Evolutionary conservation across 345 rosid species (phyloP).

Genomic region (Dimocarpus longan): DNA sequence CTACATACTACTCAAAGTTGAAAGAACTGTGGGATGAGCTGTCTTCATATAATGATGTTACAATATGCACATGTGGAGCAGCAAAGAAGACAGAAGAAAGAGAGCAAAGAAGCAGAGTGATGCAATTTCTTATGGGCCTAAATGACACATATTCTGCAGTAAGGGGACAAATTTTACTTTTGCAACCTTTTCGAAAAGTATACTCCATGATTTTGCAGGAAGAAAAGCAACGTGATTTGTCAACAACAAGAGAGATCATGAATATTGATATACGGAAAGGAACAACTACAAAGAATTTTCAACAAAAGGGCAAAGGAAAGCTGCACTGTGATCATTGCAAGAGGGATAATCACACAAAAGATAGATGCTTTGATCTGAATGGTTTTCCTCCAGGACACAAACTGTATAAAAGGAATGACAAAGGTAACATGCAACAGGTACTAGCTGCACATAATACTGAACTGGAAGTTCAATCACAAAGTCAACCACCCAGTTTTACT

Average conservation of each 20-base stretch:
- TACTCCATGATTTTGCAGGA: not conserved
- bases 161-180: not conserved
- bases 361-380: not conserved
- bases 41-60: not conserved
- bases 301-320: not conserved
- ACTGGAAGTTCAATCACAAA: too few species aligned
- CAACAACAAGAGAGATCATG: not conserved
- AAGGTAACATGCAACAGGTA: too few species aligned
- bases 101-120: constrained; percentile 2
- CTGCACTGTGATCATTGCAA: too few species aligned
- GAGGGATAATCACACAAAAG: not conserved
- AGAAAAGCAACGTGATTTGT: not conserved
- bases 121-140: constrained; percentile 20
- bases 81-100: not conserved
- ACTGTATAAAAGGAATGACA: not conserved
- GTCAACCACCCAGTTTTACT: not conserved
- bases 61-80: not conserved
- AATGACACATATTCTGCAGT: not conserved
- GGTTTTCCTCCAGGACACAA: not conserved
- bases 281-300: too few species aligned
- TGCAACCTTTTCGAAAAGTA: not conserved
- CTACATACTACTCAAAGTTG: constrained; percentile 12
- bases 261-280: too few species aligned
- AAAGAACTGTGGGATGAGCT: constrained; percentile 8
- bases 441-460: too few species aligned